phyloP scores from a whole-genome alignment of 2,329 filamentous ascomycete species.

The Shiraia sp. region DNA sequence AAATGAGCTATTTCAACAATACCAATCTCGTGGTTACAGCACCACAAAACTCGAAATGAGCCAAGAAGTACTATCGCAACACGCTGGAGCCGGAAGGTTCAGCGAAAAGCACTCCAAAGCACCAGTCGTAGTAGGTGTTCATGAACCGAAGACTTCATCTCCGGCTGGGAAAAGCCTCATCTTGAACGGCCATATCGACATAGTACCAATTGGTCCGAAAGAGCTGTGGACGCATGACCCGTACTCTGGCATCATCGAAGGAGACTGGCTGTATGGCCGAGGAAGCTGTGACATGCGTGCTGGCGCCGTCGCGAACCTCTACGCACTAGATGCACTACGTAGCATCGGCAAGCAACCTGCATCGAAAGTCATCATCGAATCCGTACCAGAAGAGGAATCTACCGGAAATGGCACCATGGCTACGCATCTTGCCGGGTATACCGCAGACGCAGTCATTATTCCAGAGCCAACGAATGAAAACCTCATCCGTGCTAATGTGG shows the following conservation, averaged over 20 bases:
- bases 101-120: conserved; percentile 17
- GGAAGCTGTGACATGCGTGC: conserved; percentile 23
- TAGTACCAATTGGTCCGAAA: conserved; percentile 20
- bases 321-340: conserved; percentile 21
- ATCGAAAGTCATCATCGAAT: conserved; percentile 22
- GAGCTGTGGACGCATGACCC: conserved; percentile 24
- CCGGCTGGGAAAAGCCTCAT: conserved; percentile 22
- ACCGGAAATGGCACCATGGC: conserved; percentile 25
- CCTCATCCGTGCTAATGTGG: conserved; percentile 24
- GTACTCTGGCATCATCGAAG: conserved; percentile 21
- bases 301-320: conserved; percentile 20
- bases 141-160: conserved; percentile 7
- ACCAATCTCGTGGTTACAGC: conserved; percentile 12
- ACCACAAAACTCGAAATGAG: conserved; percentile 18
- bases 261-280: conserved; percentile 24
- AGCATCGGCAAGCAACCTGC: conserved; percentile 23
- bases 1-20: conserved; percentile 15
- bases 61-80: conserved; percentile 12
- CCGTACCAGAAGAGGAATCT: conserved; percentile 23
- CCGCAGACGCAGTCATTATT: conserved; percentile 20
- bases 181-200: conserved; percentile 24
- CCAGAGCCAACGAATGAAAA: conserved; percentile 23
- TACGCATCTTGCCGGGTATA: conserved; percentile 20
- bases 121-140: conserved; percentile 13
- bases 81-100: conserved; percentile 12